phyloP scores from a whole-genome alignment of 495 filamentous ascomycete species.

The Xylaria flabelliformis region DNA sequence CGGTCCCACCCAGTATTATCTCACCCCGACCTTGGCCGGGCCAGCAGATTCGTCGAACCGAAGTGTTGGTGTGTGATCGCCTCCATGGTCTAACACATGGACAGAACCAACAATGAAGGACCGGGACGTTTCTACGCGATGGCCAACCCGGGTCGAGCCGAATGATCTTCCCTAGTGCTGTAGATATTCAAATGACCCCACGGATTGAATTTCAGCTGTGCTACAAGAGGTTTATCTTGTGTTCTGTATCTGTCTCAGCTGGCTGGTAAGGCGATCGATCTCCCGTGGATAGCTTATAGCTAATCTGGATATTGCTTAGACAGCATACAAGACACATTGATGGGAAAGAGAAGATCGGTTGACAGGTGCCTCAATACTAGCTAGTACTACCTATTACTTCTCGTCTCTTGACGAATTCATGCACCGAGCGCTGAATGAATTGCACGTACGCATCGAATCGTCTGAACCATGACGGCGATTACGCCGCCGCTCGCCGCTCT shows the following conservation, averaged over 20 bases:
- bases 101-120: constrained; percentile 4
- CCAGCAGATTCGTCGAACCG: constrained; percentile 4
- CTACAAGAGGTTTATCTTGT: background rate
- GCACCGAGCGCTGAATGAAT: constrained; percentile 16
- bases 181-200: constrained; percentile 20
- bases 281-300: constrained; percentile 1
- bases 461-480: constrained; percentile 17
- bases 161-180: background rate
- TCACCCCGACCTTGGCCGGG: constrained; percentile 6
- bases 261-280: constrained; percentile 22
- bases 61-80: constrained; percentile 8
- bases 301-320: constrained; percentile 9
- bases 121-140: background rate
- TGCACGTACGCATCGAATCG: constrained; percentile 3
- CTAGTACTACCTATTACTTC: background rate
- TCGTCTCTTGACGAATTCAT: background rate
- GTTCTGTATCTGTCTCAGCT: constrained; percentile 18
- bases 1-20: constrained; percentile 5
- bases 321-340: background rate
- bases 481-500: constrained; percentile 41
- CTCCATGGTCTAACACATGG: background rate
- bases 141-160: constrained; percentile 5
- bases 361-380: background rate
- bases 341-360: background rate
- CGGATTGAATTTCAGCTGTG: constrained; percentile 4